Evolutionary conservation across 2,329 filamentous ascomycete species (phyloP).

Genomic region (Drechmeria coniospora): DNA sequence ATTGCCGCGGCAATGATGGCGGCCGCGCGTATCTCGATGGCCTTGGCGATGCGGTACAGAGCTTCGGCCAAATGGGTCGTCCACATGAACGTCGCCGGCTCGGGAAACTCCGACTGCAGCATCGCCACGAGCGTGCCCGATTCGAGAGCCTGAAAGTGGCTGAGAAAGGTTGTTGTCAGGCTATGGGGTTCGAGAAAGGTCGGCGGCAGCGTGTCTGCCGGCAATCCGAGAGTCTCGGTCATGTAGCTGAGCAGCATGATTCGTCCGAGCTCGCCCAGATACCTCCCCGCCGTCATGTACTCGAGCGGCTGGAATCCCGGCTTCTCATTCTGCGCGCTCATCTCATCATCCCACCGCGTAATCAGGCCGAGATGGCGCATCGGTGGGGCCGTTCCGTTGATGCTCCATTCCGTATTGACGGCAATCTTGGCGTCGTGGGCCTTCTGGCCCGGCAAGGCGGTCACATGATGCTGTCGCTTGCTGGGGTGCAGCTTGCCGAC

Average conservation of each 20-base stretch:
- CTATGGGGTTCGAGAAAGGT: conserved; percentile 43
- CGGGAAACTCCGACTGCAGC: conserved; percentile 38
- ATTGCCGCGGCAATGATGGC: conserved; percentile 60
- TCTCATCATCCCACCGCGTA: conserved; percentile 52
- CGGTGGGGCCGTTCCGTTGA: conserved; percentile 57
- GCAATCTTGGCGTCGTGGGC: conserved; percentile 47
- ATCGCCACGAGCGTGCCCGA: conserved; percentile 26
- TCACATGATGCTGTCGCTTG: conserved; percentile 40
- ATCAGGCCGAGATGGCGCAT: conserved; percentile 47
- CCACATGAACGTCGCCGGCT: conserved; percentile 41
- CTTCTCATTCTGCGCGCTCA: conserved; percentile 51
- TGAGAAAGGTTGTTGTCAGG: conserved; percentile 58
- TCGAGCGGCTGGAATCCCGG: conserved; percentile 72
- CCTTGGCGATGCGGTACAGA: conserved; percentile 51
- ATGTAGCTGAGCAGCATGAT: conserved; percentile 55
- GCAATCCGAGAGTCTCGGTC: conserved; percentile 23
- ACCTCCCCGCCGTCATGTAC: conserved; percentile 70
- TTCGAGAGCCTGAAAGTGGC: conserved; percentile 46
- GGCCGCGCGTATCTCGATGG: conserved; percentile 57
- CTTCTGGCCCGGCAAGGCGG: conserved; percentile 28
- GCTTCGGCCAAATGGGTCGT: conserved; percentile 40
- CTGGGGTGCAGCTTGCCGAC: conserved; percentile 44
- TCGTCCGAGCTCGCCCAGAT: conserved; percentile 61
- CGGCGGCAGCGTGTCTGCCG: conserved; percentile 32
- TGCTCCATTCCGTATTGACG: conserved; percentile 76